Evolutionary conservation across 2,329 filamentous ascomycete genomes (phyloP).

Genomic region (Ceratocystis cacaofunesta): DNA sequence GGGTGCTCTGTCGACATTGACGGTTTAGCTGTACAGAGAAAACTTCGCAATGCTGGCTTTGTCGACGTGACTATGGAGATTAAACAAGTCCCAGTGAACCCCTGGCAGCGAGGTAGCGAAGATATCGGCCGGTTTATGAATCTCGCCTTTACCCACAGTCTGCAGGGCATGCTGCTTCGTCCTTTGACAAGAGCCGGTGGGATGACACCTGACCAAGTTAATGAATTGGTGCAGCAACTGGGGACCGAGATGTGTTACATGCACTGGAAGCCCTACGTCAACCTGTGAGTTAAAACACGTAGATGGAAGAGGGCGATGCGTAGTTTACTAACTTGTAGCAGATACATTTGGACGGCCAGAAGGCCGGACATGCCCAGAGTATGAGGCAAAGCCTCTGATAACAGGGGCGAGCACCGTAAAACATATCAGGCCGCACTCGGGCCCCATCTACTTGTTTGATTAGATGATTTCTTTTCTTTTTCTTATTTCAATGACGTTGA

Average conservation of each 20-base stretch:
- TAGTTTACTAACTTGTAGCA: conserved; percentile 16
- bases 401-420: neutral
- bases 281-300: conserved; percentile 44
- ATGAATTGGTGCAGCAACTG: conserved; percentile 45
- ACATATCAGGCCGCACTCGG: neutral
- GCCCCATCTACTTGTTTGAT: neutral
- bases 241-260: conserved; percentile 54
- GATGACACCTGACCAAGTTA: conserved; percentile 42
- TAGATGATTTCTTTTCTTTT: neutral
- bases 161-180: conserved; percentile 58
- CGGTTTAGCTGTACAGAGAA: conserved; percentile 22
- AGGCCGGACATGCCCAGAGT: conserved; percentile 18
- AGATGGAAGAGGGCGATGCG: conserved; percentile 11
- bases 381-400: neutral
- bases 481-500: neutral
- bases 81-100: conserved; percentile 57
- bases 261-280: conserved; percentile 57
- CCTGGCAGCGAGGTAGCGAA: conserved; percentile 51
- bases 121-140: conserved; percentile 75
- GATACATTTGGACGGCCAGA: conserved; percentile 25
- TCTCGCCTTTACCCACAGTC: conserved; percentile 54
- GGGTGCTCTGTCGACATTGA: conserved; percentile 49
- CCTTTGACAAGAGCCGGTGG: conserved; percentile 46
- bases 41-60: conserved; percentile 59
- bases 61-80: conserved; percentile 59